A percentile compares a stretch with the other conserved stretches of the same genome.
These are phyloP conservation scores for Musa schizocarpa DNA, from an alignment of 176 grass and related monocot species.

Conservation along the genomic window DNA sequence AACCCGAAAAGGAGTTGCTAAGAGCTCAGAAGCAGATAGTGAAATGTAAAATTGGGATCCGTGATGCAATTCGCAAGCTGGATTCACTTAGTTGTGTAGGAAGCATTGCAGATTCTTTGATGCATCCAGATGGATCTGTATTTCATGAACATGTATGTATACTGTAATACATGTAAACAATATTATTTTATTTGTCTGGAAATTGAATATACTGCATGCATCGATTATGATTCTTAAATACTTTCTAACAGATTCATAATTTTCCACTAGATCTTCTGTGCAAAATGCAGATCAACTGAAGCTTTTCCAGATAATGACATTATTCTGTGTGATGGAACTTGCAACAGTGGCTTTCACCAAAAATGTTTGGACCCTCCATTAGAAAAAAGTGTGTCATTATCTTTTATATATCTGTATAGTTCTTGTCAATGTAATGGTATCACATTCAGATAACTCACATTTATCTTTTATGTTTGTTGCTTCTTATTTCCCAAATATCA, in stretches of 20 bases:
- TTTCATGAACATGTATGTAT: slow-evolving; percentile 47
- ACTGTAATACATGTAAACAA: neutral
- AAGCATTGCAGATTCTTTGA: slow-evolving; percentile 28
- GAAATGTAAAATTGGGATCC: slow-evolving; percentile 81
- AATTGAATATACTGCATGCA: neutral
- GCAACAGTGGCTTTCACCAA: slow-evolving; percentile 67
- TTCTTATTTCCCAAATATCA: neutral
- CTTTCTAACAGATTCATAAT: slow-evolving; percentile 25
- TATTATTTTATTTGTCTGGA: neutral
- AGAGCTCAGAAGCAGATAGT: slow-evolving; percentile 92
- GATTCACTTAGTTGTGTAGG: slow-evolving; percentile 54
- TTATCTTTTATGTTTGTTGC: neutral
- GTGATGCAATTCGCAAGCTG: slow-evolving; percentile 71
- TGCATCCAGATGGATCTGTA: slow-evolving; percentile 36
- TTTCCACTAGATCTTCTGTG: slow-evolving; percentile 45
- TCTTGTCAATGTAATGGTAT: neutral
- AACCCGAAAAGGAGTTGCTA: slow-evolving; percentile 88
- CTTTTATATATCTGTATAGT: slow-evolving; percentile 3
- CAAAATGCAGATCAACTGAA: slow-evolving; percentile 61
- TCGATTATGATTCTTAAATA: slow-evolving; percentile 2
- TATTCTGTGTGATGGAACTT: slow-evolving; percentile 51
- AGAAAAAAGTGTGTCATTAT: slow-evolving; percentile 43
- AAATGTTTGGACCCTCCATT: slow-evolving; percentile 57
- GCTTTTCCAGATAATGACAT: slow-evolving; percentile 48
- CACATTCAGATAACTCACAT: neutral